These are phyloP conservation scores for Xylariaceae sp. DNA, from an alignment of 2,329 filamentous ascomycete genomes.

Conservation along the genomic window DNA sequence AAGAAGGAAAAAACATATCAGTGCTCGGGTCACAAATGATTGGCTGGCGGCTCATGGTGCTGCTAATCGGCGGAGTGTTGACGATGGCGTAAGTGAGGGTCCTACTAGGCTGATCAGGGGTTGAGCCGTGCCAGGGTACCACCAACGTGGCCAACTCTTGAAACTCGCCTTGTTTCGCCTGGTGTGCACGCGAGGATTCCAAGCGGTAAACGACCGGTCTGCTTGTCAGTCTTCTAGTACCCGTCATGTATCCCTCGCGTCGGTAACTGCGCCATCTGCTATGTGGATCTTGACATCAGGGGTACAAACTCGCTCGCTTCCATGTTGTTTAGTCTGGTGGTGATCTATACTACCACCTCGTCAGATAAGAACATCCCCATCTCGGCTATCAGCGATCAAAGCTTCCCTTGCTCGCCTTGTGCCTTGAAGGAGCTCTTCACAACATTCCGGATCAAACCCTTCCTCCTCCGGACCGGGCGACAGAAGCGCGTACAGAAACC, in stretches of 20 bases:
- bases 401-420: too few species aligned
- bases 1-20: too few species aligned
- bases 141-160: constrained; percentile 29
- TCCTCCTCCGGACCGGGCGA: too few species aligned
- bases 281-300: too few species aligned
- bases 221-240: constrained; percentile 3
- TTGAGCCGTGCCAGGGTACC: constrained; percentile 20
- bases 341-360: background rate
- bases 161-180: constrained; percentile 32
- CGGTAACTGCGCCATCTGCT: constrained; percentile 6
- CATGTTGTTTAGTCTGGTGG: too few species aligned
- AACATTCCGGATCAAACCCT: too few species aligned
- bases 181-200: constrained; percentile 12
- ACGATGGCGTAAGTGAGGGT: constrained; percentile 18
- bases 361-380: constrained; percentile 3
- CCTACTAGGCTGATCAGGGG: constrained; percentile 12
- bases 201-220: background rate
- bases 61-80: constrained; percentile 21
- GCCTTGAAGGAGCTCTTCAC: too few species aligned
- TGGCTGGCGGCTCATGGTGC: constrained; percentile 17
- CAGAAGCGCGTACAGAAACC: too few species aligned
- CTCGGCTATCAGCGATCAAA: constrained; percentile 5
- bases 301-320: background rate
- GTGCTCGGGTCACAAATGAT: too few species aligned
- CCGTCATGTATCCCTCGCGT: constrained; percentile 11